Base-by-base conservation (phyloP, 345 rosid species). In the Leavenworthia alabamica region DNA sequence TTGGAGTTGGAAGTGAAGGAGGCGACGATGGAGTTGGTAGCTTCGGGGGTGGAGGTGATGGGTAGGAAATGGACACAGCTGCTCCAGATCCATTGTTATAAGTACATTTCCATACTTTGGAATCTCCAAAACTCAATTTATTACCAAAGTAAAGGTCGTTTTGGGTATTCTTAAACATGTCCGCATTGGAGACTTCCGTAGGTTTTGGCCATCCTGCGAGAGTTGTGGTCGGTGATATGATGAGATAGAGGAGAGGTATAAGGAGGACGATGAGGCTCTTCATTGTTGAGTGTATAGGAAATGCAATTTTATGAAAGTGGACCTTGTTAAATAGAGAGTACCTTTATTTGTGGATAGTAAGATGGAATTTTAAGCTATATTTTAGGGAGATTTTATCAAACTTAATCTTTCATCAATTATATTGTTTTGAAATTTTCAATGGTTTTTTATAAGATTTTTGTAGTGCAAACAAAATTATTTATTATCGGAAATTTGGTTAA, bases 1-100 rank as follows among this genome's bases (percentile, higher is more conserved):
- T 64, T 9, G 52, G 83, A 0, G 74, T 68, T 8, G 58, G 71
- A 0, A 56, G 80, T 0, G 67, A 70, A 0, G 75, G 76, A 0
- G 66, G 69, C 0, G 69, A 67, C 14, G 28, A 33, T 8, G 46
- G 56, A 19, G 44, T 35, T 23, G 8, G 15, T 33, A 43, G 45
- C 17, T 48, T 48, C 3, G 1, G 56, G 3, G 27, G 74, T 47
- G 53, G 72, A 10, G 88, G 77, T 46, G 43, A 2, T 44, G 70
- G 70, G 40, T 66, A 55, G 2, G 56, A 55, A 8, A 45, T 56
- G 27, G 70, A 66, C 4, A 66, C 2, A 39, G 70, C 70, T 3
- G 39, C 63, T 15, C 62, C 70, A 55, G 70, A 66, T 23, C 70
- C 70, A 8, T 66, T 66, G 40, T 15, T 65, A 44, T 54, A 44